Base-by-base conservation (phyloP, 2,329 filamentous ascomycete species). In the Alternaria infectoria region DNA sequence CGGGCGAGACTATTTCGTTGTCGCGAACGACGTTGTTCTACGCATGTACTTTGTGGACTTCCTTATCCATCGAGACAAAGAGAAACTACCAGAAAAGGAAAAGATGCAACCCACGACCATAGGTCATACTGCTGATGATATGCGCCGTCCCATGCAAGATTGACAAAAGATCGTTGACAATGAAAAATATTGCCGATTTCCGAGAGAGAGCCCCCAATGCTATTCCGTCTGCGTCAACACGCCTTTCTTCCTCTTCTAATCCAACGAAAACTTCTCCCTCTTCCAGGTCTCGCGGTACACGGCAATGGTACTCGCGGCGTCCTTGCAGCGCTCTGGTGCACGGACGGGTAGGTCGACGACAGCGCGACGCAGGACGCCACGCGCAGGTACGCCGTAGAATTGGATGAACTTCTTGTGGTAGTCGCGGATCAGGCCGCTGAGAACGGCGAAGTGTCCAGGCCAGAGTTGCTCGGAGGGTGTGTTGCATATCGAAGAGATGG, bases 331-430 rank as follows among this genome's bases (percentile, higher is more conserved):
- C 21, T 64, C 59, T 7, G 75, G 74, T 23, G 75, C 75, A 17
- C 73, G 74, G 7, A 65, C 78, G 3, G 93, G 93, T 52, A 96
- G 90, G 12, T 93, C 90, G n/a, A 96, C 79, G 25, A 95, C 82
- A 0, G 91, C 92, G 55, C 87, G 83, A 40, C 89, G 85, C 68
- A 97, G 78, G 2, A 92, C 88, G 0, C 87, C 90, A n/a, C 91
- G 77, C 0, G 88, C 94, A 8, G 91, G 88, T 54, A 88, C 89
- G 1, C 94, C 95, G 73, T 94, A 99, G 69, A 96, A 93, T 13
- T 85, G 84, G 52, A 97, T 82, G 72, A 98, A 93, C 17, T 91
- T 89, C 57, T 88, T 85, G 66, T 93, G 90, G 65, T 91, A 91
- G 23, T 90, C 87, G 54, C 85, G 81, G 7, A 87, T 77, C 65